These are phyloP conservation scores for Alternaria incomplexa DNA, from an alignment of 2,329 filamentous ascomycete species.

Conservation along the genomic window DNA sequence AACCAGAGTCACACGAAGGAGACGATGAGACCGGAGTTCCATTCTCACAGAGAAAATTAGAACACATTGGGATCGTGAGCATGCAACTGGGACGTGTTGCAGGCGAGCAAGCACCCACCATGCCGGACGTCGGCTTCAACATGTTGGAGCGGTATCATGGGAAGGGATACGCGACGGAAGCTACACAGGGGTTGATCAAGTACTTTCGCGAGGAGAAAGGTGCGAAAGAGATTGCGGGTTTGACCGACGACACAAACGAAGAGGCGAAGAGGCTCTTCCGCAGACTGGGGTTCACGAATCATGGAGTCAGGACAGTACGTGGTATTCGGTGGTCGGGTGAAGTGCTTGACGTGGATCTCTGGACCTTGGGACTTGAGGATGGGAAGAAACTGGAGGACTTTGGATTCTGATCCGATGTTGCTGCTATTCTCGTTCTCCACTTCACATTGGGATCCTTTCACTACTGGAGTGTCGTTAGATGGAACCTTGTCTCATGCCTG, in stretches of 20 bases:
- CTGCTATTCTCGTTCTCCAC: background rate
- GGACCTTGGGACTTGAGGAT: conserved; percentile 12
- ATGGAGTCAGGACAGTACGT: conserved; percentile 11
- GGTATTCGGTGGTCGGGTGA: conserved; percentile 10
- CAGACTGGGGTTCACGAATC: conserved; percentile 20
- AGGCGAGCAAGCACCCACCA: conserved; percentile 6
- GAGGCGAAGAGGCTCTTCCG: conserved; percentile 16
- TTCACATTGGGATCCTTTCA: no score
- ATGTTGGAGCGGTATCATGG: conserved; percentile 17
- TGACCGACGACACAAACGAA: conserved; percentile 20
- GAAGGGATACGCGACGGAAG: conserved; percentile 26
- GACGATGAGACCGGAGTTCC: background rate
- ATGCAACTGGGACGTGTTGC: conserved; percentile 26
- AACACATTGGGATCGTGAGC: conserved; percentile 22
- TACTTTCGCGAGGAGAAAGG: conserved; percentile 10
- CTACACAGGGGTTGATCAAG: conserved; percentile 2
- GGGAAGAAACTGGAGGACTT: conserved; percentile 11
- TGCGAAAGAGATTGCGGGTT: conserved; percentile 6
- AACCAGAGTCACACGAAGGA: background rate
- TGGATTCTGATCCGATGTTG: background rate
- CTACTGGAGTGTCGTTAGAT: no score
- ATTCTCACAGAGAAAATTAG: conserved; percentile 1
- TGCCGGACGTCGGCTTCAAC: conserved; percentile 27
- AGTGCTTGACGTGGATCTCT: conserved; percentile 7
- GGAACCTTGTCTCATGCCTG: no score